Conservation (phyloP, 345 rosid genomes). For the Arabis hirsuta region DNA sequence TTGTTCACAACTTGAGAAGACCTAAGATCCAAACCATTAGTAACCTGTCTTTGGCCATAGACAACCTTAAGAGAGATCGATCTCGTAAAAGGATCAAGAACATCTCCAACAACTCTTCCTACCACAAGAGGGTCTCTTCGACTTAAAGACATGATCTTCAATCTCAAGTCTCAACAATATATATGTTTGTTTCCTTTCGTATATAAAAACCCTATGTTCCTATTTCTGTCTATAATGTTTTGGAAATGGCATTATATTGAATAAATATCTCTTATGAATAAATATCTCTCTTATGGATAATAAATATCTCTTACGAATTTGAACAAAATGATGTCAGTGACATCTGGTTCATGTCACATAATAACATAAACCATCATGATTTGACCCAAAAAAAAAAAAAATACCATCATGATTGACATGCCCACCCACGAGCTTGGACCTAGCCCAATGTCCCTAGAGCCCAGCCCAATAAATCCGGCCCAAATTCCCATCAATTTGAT, state of each 20-base stretch:
- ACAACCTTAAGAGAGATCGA: conserved; percentile 41
- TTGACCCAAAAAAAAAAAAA: too few relatives aligned
- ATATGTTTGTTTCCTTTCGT: conserved; percentile 1
- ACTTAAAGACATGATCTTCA: conserved; percentile 26
- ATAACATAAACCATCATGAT: too few relatives aligned
- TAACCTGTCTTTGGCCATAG: conserved; percentile 43
- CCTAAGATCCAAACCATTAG: conserved; percentile 46
- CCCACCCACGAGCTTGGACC: too few relatives aligned
- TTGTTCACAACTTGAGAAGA: conserved; percentile 42
- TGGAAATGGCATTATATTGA: conserved; percentile 1
- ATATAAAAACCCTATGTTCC: not conserved
- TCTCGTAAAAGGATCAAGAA: conserved; percentile 41
- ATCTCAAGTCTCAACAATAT: conserved; percentile 1
- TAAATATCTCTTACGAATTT: too few relatives aligned
- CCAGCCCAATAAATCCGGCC: too few relatives aligned
- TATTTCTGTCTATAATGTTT: conserved; percentile 34
- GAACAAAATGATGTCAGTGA: too few relatives aligned
- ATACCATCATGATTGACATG: too few relatives aligned
- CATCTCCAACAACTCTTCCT: conserved; percentile 41
- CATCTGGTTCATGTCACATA: too few relatives aligned
- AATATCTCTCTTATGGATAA: too few relatives aligned
- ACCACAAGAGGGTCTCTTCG: conserved; percentile 41
- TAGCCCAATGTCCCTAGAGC: too few relatives aligned
- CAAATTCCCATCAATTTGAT: too few relatives aligned
- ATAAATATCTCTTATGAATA: too few relatives aligned